Evolutionary conservation across 306 rosid genomes (phyloP), one percentile per base, ranked within the genome.

Genomic region (Dalbergia cultrata): DNA sequence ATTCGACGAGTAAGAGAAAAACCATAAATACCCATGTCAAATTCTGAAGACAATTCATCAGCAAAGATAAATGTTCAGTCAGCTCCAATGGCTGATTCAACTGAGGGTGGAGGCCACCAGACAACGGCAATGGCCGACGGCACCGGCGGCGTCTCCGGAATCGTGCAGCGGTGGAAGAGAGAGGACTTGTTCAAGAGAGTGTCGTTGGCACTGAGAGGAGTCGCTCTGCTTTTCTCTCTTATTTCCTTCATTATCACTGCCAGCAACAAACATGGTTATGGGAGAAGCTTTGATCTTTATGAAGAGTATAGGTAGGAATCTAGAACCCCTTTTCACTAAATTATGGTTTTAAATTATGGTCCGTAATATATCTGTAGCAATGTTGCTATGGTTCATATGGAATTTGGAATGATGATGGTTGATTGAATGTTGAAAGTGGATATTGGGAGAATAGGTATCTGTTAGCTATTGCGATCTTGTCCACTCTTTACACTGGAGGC

Each of bases 161-260:
- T 90, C 61, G 17, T 95, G n/a, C 72, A 74, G 77, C 87, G 91
- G 70, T 89, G 89, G 92, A 87, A 83, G 86, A 95, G 92, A 47
- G 92, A 91, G 16, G 94, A 89, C 58, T 75, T 89, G 44, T 6
- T 95, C 35, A 90, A 75, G 69, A 90, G 73, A 88, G 91, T 89
- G 4, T 86, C 88, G 0, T 45, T 95, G 44, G 86, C 60, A 2
- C 37, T 95, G 67, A 85, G 95, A 81, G 97, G 84, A 57, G 31
- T 76, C 54, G 87, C 90, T 13, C 26, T 95, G 77, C n/a, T 91
- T 26, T 87, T 89, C 66, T 93, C 94, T 67, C 60, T 90, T 18
- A 83, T 93, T 21, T 78, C 91, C 14, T 85, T 91, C 80, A 21
- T 91, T 4, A 63, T 81, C 82, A 90, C 85, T 95, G 93, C 87